Evolutionary conservation across 2,329 filamentous ascomycete genomes (phyloP).

Genomic region (Passalora sequoiae): DNA sequence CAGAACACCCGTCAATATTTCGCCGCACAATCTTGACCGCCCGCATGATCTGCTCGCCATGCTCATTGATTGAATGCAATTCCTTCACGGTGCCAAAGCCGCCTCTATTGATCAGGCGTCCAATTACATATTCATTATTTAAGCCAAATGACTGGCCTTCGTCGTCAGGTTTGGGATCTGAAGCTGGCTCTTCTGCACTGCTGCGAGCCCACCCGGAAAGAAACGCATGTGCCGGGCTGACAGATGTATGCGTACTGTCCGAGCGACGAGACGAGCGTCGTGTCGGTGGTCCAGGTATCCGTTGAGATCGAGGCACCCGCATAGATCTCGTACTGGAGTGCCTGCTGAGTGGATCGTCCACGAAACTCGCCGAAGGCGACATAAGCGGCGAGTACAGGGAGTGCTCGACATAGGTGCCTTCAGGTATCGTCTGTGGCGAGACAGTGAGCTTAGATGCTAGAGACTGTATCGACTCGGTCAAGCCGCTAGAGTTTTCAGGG

Average conservation of each 20-base stretch:
- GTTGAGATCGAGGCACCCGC: conserved; percentile 19
- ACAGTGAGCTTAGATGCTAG: conserved; percentile 28
- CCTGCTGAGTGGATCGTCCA: conserved; percentile 25
- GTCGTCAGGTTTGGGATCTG: conserved; percentile 53
- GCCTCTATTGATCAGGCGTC: conserved; percentile 60
- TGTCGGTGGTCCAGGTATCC: conserved; percentile 20
- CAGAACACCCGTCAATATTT: conserved; percentile 50
- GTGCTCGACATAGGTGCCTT: conserved; percentile 24
- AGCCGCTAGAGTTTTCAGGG: conserved; percentile 17
- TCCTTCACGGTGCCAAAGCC: conserved; percentile 65
- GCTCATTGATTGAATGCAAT: conserved; percentile 54
- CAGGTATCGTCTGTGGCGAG: conserved; percentile 32
- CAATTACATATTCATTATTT: conserved; percentile 59
- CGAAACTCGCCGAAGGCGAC: conserved; percentile 24
- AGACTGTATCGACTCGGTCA: conserved; percentile 29
- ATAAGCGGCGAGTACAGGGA: conserved; percentile 21
- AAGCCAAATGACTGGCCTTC: conserved; percentile 63
- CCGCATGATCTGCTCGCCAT: conserved; percentile 49
- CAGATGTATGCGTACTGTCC: conserved; percentile 25
- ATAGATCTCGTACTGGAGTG: conserved; percentile 29
- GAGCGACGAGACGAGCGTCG: conserved; percentile 28
- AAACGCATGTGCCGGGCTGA: conserved; percentile 33
- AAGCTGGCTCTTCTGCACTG: conserved; percentile 23
- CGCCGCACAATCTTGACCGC: conserved; percentile 66
- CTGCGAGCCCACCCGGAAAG: conserved; percentile 25